Evolutionary conservation across 2,329 filamentous ascomycete species (phyloP).

Genomic region (Hyphodiscus sp.): DNA sequence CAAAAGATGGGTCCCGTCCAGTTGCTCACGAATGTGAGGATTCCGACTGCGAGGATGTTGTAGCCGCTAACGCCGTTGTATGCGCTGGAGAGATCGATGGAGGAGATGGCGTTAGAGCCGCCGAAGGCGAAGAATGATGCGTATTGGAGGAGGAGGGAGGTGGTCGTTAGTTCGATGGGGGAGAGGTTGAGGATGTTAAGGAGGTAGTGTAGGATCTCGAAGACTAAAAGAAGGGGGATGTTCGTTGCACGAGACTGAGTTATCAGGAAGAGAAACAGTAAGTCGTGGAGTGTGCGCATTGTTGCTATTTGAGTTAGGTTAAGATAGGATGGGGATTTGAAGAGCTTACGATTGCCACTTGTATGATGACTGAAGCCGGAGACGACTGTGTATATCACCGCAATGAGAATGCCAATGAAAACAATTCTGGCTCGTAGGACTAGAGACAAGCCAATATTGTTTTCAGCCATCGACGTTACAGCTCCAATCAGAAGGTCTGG

Average conservation of each 20-base stretch:
- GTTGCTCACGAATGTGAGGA: conserved; percentile 81
- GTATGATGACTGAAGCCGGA: conserved; percentile 32
- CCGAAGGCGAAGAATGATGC: conserved; percentile 84
- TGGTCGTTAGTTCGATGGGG: conserved; percentile 56
- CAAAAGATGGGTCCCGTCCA: conserved; percentile 92
- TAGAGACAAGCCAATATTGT: conserved; percentile 21
- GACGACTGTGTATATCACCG: conserved; percentile 35
- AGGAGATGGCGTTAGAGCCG: conserved; percentile 90
- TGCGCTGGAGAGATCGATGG: conserved; percentile 87
- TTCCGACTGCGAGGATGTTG: conserved; percentile 71
- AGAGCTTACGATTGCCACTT: conserved; percentile 18
- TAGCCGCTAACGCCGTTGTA: conserved; percentile 88
- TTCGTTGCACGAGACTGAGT: conserved; percentile 85
- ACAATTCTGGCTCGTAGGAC: conserved; percentile 36
- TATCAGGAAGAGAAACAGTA: conserved; percentile 71
- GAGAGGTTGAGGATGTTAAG: conserved; percentile 43
- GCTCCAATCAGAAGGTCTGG: conserved; percentile 64
- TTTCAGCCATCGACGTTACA: conserved; percentile 27
- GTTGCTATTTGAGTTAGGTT: conserved; percentile 15
- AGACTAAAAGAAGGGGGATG: conserved; percentile 75
- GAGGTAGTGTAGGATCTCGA: conserved; percentile 54
- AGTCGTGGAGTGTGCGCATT: conserved; percentile 51
- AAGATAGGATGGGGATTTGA: background rate
- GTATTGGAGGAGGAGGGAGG: conserved; percentile 71
- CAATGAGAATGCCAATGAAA: conserved; percentile 38